These are phyloP conservation scores for Amaranthus tricolor DNA, from an alignment of 179 eudicot genomes.

Conservation along the genomic window DNA sequence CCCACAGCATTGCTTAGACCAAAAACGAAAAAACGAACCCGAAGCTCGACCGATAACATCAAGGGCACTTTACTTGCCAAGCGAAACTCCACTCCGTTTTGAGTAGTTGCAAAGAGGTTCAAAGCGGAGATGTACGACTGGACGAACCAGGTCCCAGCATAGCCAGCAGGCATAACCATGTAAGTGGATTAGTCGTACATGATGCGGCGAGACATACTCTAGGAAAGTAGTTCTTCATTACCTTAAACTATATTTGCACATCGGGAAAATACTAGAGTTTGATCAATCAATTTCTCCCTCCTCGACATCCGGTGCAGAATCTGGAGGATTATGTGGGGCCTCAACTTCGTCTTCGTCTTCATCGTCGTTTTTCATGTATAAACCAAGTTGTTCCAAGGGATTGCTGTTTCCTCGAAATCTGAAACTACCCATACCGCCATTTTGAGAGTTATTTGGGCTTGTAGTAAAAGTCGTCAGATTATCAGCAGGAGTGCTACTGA, in stretches of 20 bases:
- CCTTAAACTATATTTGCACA: constrained; percentile 6
- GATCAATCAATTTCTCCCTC: constrained; percentile 45
- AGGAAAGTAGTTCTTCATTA: constrained; percentile 17
- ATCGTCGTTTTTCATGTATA: constrained; percentile 42
- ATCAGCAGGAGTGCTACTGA: constrained; percentile 49
- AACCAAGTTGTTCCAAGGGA: constrained; percentile 48
- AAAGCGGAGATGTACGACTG: constrained; percentile 5
- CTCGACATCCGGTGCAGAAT: constrained; percentile 30
- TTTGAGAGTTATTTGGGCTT: constrained; percentile 32
- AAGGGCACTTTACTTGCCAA: too few species aligned
- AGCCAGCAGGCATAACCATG: constrained; percentile 1
- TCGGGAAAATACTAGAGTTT: background rate
- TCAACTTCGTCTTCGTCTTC: constrained; percentile 44
- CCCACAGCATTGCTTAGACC: constrained; percentile 6
- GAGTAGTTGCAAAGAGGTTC: constrained; percentile 10
- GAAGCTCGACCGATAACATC: background rate
- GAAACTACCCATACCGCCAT: constrained; percentile 43
- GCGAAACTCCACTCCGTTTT: constrained; percentile 7
- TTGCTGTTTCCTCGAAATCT: constrained; percentile 38
- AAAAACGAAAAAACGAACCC: background rate
- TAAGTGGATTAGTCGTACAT: constrained; percentile 11
- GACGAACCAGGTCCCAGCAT: background rate
- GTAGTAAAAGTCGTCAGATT: constrained; percentile 30
- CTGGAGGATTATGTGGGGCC: constrained; percentile 28
- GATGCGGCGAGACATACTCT: constrained; percentile 20